Percentiles rank a stretch among this genome's conserved stretches.
Evolutionary conservation across 805 yeast genomes (phyloP).

Genomic region (Limtongozyma cylindracea): DNA sequence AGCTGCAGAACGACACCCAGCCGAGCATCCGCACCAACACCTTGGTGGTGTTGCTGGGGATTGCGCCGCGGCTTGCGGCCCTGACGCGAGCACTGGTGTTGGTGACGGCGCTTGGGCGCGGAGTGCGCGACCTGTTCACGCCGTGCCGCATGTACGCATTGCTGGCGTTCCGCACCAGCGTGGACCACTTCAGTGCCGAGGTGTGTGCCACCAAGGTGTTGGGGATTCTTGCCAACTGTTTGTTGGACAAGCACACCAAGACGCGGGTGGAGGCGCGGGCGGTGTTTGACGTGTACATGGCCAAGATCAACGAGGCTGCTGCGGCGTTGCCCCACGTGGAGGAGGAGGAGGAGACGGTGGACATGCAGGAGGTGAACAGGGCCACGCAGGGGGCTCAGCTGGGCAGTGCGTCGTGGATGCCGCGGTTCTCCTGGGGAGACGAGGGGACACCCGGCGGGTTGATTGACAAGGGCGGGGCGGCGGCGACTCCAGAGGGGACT

Average conservation of each 20-base stretch:
- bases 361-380: slow-evolving; percentile 4
- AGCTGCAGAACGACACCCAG: slow-evolving; percentile 50
- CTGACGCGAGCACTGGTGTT: slow-evolving; percentile 44
- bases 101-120: slow-evolving; percentile 68
- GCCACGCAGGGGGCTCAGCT: slow-evolving; percentile 1
- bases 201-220: slow-evolving; percentile 60
- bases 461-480: no score
- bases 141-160: slow-evolving; percentile 60
- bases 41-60: slow-evolving; percentile 37
- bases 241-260: slow-evolving; percentile 43
- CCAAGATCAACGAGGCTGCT: slow-evolving; percentile 13
- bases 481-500: no score
- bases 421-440: no score
- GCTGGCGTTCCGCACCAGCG: slow-evolving; percentile 38
- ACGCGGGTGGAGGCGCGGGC: slow-evolving; percentile 52
- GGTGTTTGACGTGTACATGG: slow-evolving; percentile 32
- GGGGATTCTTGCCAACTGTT: slow-evolving; percentile 65
- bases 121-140: slow-evolving; percentile 54
- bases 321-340: slow-evolving; percentile 9
- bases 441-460: no score
- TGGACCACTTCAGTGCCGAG: slow-evolving; percentile 43
- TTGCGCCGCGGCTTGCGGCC: slow-evolving; percentile 30
- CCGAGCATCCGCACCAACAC: slow-evolving; percentile 65
- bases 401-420: no score
- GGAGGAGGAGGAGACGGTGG: slow-evolving; percentile 12